These are phyloP conservation scores for Firmiana major DNA, from an alignment of 345 rosid species.

Conservation along the genomic window DNA sequence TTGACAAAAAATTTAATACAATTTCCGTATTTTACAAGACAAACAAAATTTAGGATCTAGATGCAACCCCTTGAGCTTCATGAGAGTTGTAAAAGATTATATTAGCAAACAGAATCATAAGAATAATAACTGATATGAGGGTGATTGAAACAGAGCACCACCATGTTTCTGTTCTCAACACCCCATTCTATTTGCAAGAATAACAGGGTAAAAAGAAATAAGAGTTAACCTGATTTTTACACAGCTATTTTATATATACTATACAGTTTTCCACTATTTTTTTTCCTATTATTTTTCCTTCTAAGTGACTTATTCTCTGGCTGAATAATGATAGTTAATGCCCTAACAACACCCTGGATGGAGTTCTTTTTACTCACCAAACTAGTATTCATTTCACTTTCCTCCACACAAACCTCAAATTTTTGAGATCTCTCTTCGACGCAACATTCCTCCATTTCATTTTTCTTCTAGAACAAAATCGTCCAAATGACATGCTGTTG, in stretches of 20 bases:
- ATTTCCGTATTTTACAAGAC: too few species aligned
- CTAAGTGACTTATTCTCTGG: background rate
- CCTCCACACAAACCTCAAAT: background rate
- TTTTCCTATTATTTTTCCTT: background rate
- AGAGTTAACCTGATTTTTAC: conserved; percentile 14
- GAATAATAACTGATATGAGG: background rate
- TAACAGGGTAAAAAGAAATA: too few species aligned
- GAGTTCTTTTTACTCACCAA: background rate
- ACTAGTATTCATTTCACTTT: background rate
- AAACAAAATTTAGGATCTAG: too few species aligned
- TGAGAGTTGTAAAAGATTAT: too few species aligned
- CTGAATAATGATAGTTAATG: background rate
- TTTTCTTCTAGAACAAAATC: conserved; percentile 9
- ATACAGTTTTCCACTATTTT: background rate
- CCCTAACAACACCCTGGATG: background rate
- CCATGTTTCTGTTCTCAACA: background rate
- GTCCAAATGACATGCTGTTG: conserved; percentile 3
- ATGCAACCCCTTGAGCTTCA: too few species aligned
- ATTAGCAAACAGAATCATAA: too few species aligned
- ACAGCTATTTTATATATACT: conserved; percentile 15
- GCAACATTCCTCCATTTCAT: conserved; percentile 3
- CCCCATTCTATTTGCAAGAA: background rate
- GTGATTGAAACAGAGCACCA: background rate
- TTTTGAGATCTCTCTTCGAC: background rate
- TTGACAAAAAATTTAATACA: too few species aligned